Evolutionary conservation across 768 basidiomycete genomes (phyloP), one percentile per base, ranked within the genome.

Genomic region (Leccinum subtestaceum): DNA sequence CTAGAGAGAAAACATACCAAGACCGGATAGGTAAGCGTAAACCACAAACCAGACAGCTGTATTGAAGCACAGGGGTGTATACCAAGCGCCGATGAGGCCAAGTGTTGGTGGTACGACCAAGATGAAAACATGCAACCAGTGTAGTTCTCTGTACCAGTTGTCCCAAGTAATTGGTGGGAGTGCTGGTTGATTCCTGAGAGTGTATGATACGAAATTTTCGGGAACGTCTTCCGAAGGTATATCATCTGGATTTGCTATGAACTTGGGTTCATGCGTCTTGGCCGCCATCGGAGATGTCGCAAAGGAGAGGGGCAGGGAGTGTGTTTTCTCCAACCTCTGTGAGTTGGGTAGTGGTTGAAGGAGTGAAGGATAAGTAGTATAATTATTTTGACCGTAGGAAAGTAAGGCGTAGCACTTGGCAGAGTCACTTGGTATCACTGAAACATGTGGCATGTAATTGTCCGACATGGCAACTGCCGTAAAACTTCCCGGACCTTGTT

Each of bases 1-100:
- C 0, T 23, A 19, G 8, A 7, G 21, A 43, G 21, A n/a, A 48
- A 78, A 78, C 81, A 66, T 69, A 84, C 89, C 91, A 13, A 95
- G 78, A 52, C 93, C 94, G 5, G 86, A 88, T 65, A 84, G 74
- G 69, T 79, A 84, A 73, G 86, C 86, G 75, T 87, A 59, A 31
- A 59, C 15, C 10, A 19, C 38, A 49, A 25, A 45, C 60, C 60
- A 61, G 47, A 59, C 45, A 2, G 12, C 29, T 5, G 60, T 61
- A 11, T 43, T 51, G 11, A 4, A 3, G 13, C 3, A 31, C 27
- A 61, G 4, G n/a, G 60, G 60, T 27, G 60, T 61, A 29, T 54
- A 2, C 12, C 38, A 51, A 23, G 52, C 31, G 27, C 57, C 57
- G 5, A 59, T 19, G 38, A 54, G 0, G 23, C 57, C 57, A 51